phyloP scores from a whole-genome alignment of 352 stramenopile species.

The Phytophthora kernoviae region DNA sequence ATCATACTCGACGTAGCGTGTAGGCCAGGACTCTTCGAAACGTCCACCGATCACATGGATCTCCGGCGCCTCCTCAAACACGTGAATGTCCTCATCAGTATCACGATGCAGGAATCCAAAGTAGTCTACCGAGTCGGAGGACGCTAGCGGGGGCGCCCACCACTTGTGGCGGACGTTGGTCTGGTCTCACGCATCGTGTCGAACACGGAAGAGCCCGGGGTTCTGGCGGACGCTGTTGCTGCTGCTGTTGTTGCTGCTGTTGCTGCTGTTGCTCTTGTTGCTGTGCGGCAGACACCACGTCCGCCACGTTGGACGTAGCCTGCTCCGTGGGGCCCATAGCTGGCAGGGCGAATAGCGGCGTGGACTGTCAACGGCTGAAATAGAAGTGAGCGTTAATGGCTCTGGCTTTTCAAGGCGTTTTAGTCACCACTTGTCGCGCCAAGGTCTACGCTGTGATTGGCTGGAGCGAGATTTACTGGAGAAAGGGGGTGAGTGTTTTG shows the following conservation, averaged over 20 bases:
- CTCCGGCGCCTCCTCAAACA: slow-evolving; percentile 72
- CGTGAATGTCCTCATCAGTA: slow-evolving; percentile 67
- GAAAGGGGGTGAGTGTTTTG: too few species aligned
- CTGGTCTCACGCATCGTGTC: slow-evolving; percentile 44
- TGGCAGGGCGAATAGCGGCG: neutral
- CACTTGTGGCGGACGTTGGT: slow-evolving; percentile 25
- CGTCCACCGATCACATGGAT: slow-evolving; percentile 66
- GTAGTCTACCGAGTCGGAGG: slow-evolving; percentile 35
- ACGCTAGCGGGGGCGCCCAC: slow-evolving; percentile 22
- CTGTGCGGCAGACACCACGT: slow-evolving; percentile 23
- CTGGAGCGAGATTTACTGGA: too few species aligned
- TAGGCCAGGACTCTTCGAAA: slow-evolving; percentile 82
- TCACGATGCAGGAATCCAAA: slow-evolving; percentile 62
- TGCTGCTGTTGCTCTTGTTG: slow-evolving; percentile 16
- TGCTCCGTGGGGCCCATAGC: slow-evolving; percentile 37
- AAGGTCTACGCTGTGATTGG: slow-evolving; percentile 17
- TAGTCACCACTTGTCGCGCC: slow-evolving; percentile 8
- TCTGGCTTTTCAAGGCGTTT: slow-evolving; percentile 16
- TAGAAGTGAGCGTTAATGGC: slow-evolving; percentile 20
- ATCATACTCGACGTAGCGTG: slow-evolving; percentile 86
- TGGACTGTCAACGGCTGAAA: slow-evolving; percentile 1
- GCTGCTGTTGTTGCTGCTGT: slow-evolving; percentile 3
- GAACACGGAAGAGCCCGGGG: slow-evolving; percentile 36
- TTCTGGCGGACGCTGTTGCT: neutral
- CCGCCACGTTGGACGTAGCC: slow-evolving; percentile 13